Conservation (phyloP, 345 rosid species). For the Aquilaria sinensis region DNA sequence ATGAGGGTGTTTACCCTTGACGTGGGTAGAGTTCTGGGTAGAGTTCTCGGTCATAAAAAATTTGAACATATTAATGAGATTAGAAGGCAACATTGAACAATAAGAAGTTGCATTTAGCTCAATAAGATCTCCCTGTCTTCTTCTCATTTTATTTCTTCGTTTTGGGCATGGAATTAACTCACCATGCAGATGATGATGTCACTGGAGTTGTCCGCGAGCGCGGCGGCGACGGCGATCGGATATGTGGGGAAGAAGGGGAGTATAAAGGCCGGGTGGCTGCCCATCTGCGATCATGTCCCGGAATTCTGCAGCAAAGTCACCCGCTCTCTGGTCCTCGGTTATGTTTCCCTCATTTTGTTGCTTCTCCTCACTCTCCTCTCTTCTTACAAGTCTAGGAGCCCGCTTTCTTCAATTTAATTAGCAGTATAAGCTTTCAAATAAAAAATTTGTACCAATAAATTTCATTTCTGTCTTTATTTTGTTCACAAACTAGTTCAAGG, state of each 20-base stretch:
- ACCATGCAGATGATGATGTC: constrained; percentile 32
- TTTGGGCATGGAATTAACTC: background rate
- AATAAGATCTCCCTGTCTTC: background rate
- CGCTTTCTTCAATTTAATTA: no score
- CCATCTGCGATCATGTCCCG: constrained; percentile 42
- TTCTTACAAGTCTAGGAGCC: constrained; percentile 33
- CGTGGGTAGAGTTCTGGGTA: background rate
- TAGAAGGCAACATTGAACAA: background rate
- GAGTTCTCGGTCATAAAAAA: background rate
- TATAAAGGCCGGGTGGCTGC: constrained; percentile 54
- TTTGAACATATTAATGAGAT: no score
- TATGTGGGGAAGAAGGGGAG: constrained; percentile 48
- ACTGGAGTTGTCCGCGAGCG: constrained; percentile 40
- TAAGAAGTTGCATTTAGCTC: background rate
- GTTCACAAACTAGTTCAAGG: no score
- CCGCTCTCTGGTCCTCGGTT: constrained; percentile 27
- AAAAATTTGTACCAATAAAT: no score
- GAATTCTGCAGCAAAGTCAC: constrained; percentile 38
- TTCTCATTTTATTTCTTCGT: background rate
- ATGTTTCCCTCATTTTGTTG: constrained; percentile 24
- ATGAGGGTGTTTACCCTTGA: background rate
- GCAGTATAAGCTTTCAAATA: no score
- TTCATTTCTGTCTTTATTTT: no score
- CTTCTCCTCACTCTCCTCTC: constrained; percentile 42
- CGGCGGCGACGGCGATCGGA: constrained; percentile 55